Percentiles rank a stretch among this genome's conserved stretches.
Conservation (phyloP, 2,329 filamentous ascomycete genomes). For the Fusarium buharicum region DNA sequence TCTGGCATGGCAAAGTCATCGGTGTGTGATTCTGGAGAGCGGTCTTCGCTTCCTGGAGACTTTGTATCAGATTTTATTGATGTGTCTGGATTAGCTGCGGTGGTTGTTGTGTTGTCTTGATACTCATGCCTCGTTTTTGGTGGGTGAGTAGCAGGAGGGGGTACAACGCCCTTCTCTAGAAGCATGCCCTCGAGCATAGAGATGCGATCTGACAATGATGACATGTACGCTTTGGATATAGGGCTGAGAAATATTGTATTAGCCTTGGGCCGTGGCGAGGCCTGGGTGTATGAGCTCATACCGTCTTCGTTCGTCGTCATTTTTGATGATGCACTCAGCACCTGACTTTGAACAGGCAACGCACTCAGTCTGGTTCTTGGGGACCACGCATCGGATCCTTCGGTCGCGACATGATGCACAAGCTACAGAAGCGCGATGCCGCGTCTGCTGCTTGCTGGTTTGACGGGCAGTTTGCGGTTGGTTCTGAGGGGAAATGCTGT, state of each 20-base stretch:
- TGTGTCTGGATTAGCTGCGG: constrained; percentile 9
- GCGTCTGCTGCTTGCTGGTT: constrained; percentile 51
- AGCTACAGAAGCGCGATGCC: constrained; percentile 63
- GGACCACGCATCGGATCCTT: constrained; percentile 63
- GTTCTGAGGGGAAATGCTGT: constrained; percentile 49
- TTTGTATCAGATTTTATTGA: constrained; percentile 15
- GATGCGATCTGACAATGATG: constrained; percentile 65
- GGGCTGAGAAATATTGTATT: constrained; percentile 52
- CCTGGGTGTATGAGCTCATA: constrained; percentile 41
- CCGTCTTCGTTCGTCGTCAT: constrained; percentile 67
- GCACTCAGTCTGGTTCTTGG: constrained; percentile 61
- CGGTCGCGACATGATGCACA: constrained; percentile 64
- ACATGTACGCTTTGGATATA: constrained; percentile 68
- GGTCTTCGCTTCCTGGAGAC: constrained; percentile 40
- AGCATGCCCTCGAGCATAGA: constrained; percentile 63
- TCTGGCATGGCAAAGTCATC: constrained; percentile 48
- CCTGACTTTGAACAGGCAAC: constrained; percentile 63
- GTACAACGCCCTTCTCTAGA: constrained; percentile 59
- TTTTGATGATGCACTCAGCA: constrained; percentile 64
- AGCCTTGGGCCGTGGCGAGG: neutral
- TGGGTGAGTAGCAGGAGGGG: constrained; percentile 63
- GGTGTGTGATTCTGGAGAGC: constrained; percentile 49
- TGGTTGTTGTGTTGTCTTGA: constrained; percentile 35
- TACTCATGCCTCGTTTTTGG: constrained; percentile 61
- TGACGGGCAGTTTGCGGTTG: constrained; percentile 35